phyloP scores from a whole-genome alignment of 768 basidiomycete species.

The Omphalotus guepiniiformis region DNA sequence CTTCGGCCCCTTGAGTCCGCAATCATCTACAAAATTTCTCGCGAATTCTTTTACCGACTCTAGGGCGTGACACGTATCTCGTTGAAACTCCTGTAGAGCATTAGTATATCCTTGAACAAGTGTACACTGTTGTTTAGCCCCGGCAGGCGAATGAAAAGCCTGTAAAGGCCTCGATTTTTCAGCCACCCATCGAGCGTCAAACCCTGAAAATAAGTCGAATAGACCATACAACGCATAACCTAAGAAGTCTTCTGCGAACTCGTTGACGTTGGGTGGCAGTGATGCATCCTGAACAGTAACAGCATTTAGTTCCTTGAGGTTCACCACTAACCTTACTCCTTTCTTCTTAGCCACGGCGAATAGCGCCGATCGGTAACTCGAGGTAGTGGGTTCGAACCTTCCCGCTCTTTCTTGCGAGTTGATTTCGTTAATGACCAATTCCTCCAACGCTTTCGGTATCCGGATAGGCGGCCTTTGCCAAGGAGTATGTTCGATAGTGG shows the following conservation, averaged over 20 bases:
- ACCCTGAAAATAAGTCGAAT: slow-evolving; percentile 1
- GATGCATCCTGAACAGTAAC: neutral
- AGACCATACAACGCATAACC: slow-evolving; percentile 1
- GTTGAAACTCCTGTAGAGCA: slow-evolving; percentile 6
- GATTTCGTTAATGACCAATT: too few relatives aligned
- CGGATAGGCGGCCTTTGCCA: too few relatives aligned
- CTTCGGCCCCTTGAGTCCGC: slow-evolving; percentile 18
- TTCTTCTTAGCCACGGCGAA: neutral
- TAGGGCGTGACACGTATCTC: neutral
- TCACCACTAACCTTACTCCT: neutral
- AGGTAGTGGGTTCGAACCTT: neutral
- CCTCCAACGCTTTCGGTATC: too few relatives aligned
- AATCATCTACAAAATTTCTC: neutral
- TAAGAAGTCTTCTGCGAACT: slow-evolving; percentile 3
- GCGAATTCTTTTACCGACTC: neutral
- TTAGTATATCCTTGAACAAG: slow-evolving; percentile 12
- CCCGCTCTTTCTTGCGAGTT: too few relatives aligned
- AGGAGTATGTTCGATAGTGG: too few relatives aligned
- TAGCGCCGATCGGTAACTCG: neutral
- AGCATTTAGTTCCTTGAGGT: neutral
- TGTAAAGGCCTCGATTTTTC: slow-evolving; percentile 2
- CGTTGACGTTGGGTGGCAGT: neutral
- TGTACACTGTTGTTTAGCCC: slow-evolving; percentile 10
- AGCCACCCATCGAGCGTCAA: slow-evolving; percentile 2
- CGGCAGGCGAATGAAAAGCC: slow-evolving; percentile 9